phyloP scores from a whole-genome alignment of 495 filamentous ascomycete species.

The Halenospora varia region DNA sequence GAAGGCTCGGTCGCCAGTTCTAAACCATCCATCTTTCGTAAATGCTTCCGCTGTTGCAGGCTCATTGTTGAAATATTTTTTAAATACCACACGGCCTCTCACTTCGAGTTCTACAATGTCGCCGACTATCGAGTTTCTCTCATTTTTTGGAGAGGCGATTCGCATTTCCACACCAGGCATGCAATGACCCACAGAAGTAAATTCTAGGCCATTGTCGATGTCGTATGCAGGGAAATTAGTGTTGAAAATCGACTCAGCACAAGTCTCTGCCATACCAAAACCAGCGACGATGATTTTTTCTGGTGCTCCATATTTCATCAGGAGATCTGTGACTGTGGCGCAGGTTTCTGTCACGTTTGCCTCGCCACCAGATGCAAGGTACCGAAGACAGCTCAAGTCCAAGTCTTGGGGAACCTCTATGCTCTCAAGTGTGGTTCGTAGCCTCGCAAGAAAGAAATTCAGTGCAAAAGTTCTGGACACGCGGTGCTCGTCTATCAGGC shows the following conservation, averaged over 20 bases:
- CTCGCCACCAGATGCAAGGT: slow-evolving; percentile 37
- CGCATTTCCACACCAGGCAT: slow-evolving; percentile 37
- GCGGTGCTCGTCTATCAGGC: slow-evolving; percentile 37
- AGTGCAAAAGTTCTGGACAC: slow-evolving; percentile 46
- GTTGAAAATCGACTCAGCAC: slow-evolving; percentile 31
- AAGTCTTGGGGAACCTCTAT: background rate
- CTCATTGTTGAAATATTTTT: slow-evolving; percentile 67
- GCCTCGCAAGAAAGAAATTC: slow-evolving; percentile 47
- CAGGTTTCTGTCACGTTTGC: slow-evolving; percentile 32
- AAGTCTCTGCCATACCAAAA: slow-evolving; percentile 73
- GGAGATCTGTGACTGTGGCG: slow-evolving; percentile 24
- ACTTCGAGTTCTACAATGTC: slow-evolving; percentile 70
- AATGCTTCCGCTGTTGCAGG: slow-evolving; percentile 59
- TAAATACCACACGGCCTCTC: slow-evolving; percentile 70
- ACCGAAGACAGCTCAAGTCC: slow-evolving; percentile 27
- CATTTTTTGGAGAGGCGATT: background rate
- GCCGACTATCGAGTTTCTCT: slow-evolving; percentile 33
- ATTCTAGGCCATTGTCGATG: slow-evolving; percentile 72
- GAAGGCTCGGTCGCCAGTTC: slow-evolving; percentile 65
- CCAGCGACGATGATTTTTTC: slow-evolving; percentile 52
- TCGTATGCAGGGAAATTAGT: slow-evolving; percentile 65
- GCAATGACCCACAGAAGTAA: slow-evolving; percentile 49
- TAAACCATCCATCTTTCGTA: slow-evolving; percentile 73
- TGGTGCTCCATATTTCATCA: slow-evolving; percentile 32
- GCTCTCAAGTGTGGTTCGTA: slow-evolving; percentile 4